phyloP scores from a whole-genome alignment of 768 basidiomycete genomes.

The Filobasidium floriforme region DNA sequence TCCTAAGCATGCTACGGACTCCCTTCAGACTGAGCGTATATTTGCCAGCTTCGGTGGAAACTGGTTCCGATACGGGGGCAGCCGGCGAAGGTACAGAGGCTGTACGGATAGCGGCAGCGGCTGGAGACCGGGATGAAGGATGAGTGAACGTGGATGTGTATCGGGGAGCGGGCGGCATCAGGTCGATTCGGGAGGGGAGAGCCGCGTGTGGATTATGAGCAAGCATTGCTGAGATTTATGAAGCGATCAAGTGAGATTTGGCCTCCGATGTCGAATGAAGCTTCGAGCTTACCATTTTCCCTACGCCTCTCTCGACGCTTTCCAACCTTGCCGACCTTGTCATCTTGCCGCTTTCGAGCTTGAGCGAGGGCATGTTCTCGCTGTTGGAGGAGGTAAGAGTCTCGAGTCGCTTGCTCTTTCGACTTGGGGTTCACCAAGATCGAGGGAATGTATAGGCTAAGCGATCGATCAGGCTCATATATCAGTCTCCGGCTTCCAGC shows the following conservation, averaged over 20 bases:
- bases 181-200: slow-evolving; percentile 31
- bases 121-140: slow-evolving; percentile 8
- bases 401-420: slow-evolving; percentile 28
- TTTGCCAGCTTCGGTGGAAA: slow-evolving; percentile 36
- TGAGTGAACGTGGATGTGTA: slow-evolving; percentile 30
- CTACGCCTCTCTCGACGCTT: slow-evolving; percentile 35
- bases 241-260: no score
- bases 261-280: no score
- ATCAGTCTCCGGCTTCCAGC: background rate
- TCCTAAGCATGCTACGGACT: slow-evolving; percentile 33
- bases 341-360: slow-evolving; percentile 27
- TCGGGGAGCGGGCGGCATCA: slow-evolving; percentile 30
- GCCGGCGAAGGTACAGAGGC: slow-evolving; percentile 18
- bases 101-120: slow-evolving; percentile 13
- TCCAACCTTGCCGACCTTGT: slow-evolving; percentile 27
- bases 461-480: background rate
- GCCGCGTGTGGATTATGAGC: slow-evolving; percentile 39
- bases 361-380: slow-evolving; percentile 27
- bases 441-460: slow-evolving; percentile 39
- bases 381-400: slow-evolving; percentile 42
- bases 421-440: slow-evolving; percentile 40
- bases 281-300: slow-evolving; percentile 41
- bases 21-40: slow-evolving; percentile 40
- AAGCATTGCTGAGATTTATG: slow-evolving; percentile 26
- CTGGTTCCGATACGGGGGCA: slow-evolving; percentile 26